These are phyloP conservation scores for Colletotrichum tamarilloi DNA, from an alignment of 2,329 filamentous ascomycete genomes.

Conservation along the genomic window DNA sequence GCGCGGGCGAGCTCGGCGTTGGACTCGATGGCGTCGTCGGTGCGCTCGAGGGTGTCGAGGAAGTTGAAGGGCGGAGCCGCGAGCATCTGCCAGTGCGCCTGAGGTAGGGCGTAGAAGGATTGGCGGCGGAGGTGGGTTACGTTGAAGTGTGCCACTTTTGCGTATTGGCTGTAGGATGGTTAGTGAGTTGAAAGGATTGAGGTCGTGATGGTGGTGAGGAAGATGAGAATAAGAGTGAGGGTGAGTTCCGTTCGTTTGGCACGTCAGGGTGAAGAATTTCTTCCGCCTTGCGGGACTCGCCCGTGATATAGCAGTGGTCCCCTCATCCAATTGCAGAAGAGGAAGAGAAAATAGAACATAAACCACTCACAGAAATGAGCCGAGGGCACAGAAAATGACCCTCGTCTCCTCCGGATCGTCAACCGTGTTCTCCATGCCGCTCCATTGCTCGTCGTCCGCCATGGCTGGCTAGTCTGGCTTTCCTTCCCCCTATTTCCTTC, in stretches of 20 bases:
- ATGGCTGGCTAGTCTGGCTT: constrained; percentile 25
- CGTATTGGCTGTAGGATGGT: constrained; percentile 76
- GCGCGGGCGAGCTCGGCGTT: constrained; percentile 86
- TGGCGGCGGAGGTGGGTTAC: constrained; percentile 90
- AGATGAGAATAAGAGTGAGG: constrained; percentile 36
- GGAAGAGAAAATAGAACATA: constrained; percentile 3
- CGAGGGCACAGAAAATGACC: constrained; percentile 84
- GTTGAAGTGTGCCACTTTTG: constrained; percentile 86
- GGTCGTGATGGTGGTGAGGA: background rate
- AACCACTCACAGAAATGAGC: constrained; percentile 84
- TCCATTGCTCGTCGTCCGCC: constrained; percentile 61
- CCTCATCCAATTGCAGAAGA: background rate
- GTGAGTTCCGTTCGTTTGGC: background rate
- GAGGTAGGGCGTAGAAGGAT: constrained; percentile 91
- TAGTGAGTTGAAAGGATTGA: background rate
- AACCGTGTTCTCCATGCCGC: constrained; percentile 72
- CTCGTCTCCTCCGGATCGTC: constrained; percentile 83
- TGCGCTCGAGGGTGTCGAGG: constrained; percentile 78
- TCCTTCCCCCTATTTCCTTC: background rate
- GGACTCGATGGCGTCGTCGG: constrained; percentile 88
- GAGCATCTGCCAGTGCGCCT: constrained; percentile 85
- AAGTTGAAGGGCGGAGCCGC: constrained; percentile 85
- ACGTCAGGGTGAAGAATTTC: background rate
- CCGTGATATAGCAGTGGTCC: background rate
- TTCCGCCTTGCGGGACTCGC: background rate